Conservation (phyloP, 768 basidiomycete species). For the Strobilomyces confusus region DNA sequence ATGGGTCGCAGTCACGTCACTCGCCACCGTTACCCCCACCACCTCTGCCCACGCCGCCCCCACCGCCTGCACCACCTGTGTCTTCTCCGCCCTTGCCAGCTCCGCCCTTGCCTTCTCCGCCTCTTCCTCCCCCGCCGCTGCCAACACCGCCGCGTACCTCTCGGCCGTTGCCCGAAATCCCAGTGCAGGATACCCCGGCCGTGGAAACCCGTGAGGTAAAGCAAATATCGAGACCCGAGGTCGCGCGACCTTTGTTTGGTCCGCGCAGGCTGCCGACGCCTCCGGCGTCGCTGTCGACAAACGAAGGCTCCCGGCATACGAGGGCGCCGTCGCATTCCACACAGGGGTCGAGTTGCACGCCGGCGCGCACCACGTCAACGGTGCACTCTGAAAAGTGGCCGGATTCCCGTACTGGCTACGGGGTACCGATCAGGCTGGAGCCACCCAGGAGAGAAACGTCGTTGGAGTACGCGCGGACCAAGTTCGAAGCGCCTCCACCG, state of each 20-base stretch:
- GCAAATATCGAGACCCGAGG: slow-evolving; percentile 19
- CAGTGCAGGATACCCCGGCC: slow-evolving; percentile 16
- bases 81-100: slow-evolving; percentile 15
- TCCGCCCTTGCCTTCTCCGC: slow-evolving; percentile 21
- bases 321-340: slow-evolving; percentile 22
- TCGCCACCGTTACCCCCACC: slow-evolving; percentile 22
- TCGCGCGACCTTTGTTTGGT: slow-evolving; percentile 15
- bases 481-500: slow-evolving; percentile 16
- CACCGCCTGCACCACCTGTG: slow-evolving; percentile 19
- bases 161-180: slow-evolving; percentile 29
- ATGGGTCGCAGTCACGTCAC: slow-evolving; percentile 21
- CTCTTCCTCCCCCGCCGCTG: slow-evolving; percentile 25
- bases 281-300: slow-evolving; percentile 23
- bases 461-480: slow-evolving; percentile 20
- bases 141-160: slow-evolving; percentile 28
- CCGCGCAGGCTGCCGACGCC: slow-evolving; percentile 33
- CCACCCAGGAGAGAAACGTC: slow-evolving; percentile 20
- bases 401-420: slow-evolving; percentile 24
- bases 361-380: slow-evolving; percentile 29
- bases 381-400: slow-evolving; percentile 31
- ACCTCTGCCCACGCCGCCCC: slow-evolving; percentile 19
- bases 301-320: slow-evolving; percentile 18
- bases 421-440: slow-evolving; percentile 22
- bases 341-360: slow-evolving; percentile 24
- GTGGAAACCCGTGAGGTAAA: slow-evolving; percentile 18